phyloP scores from a whole-genome alignment of 257 asterid genomes.

The Lycium barbarum region DNA sequence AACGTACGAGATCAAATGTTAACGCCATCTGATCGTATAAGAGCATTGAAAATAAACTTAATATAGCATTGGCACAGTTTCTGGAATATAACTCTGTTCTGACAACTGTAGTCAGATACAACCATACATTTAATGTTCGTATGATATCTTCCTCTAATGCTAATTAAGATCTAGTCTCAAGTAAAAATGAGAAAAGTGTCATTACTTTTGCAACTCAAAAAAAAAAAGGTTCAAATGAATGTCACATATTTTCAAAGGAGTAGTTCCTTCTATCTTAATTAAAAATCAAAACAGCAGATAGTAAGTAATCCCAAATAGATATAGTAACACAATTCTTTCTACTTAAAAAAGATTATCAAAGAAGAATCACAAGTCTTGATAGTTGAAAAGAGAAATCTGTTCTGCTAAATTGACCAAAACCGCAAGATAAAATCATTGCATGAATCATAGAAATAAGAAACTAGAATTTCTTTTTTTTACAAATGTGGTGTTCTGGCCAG shows the following conservation, averaged over 20 bases:
- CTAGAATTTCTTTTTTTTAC: not conserved
- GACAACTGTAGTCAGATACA: not conserved
- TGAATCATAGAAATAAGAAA: conserved; percentile 5
- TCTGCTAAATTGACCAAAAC: conserved; percentile 5
- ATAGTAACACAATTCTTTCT: conserved; percentile 1
- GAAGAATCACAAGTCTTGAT: conserved; percentile 8
- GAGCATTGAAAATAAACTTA: conserved; percentile 11
- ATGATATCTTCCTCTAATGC: not conserved
- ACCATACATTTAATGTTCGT: not conserved
- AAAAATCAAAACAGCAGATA: not conserved
- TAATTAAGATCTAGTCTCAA: conserved; percentile 15
- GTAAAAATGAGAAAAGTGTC: conserved; percentile 13
- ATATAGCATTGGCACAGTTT: conserved; percentile 8
- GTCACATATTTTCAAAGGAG: conserved; percentile 1
- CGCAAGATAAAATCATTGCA: conserved; percentile 14
- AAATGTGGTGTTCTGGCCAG: too few species aligned
- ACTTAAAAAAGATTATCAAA: conserved; percentile 1
- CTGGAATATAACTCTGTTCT: not conserved
- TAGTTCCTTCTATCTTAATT: not conserved
- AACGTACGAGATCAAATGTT: not conserved
- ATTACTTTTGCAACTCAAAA: not conserved
- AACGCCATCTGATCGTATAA: not conserved
- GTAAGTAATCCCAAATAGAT: not conserved
- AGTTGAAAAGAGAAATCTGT: not conserved
- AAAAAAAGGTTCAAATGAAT: conserved; percentile 15